Percentiles rank a stretch among this genome's conserved stretches.
phyloP scores from a whole-genome alignment of 2,329 filamentous ascomycete species.

The Keithomyces neogunnii region DNA sequence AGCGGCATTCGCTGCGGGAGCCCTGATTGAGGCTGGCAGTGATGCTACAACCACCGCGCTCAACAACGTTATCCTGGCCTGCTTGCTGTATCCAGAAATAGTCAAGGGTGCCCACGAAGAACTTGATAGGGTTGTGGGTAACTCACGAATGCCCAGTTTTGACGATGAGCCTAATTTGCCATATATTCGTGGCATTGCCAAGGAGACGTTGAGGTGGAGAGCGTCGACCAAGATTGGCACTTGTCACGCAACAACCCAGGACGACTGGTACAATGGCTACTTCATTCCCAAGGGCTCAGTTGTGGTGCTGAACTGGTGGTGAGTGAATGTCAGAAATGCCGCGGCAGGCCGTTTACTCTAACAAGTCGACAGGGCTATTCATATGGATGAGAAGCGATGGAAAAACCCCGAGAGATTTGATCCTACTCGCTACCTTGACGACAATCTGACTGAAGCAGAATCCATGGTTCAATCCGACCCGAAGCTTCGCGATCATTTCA shows the following conservation, averaged over 20 bases:
- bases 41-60: conserved; percentile 19
- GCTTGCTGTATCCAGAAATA: conserved; percentile 31
- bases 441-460: conserved; percentile 22
- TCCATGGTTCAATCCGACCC: conserved; percentile 18
- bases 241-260: conserved; percentile 27
- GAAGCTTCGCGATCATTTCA: conserved; percentile 41
- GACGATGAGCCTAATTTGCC: conserved; percentile 31
- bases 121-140: background rate
- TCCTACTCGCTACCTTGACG: conserved; percentile 13
- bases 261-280: conserved; percentile 29
- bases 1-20: conserved; percentile 8
- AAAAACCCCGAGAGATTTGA: conserved; percentile 6
- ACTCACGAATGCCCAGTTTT: conserved; percentile 28
- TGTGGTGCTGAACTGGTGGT: conserved; percentile 33
- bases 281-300: conserved; percentile 33
- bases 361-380: background rate
- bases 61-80: conserved; percentile 13
- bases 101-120: background rate
- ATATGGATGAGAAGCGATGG: conserved; percentile 2
- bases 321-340: background rate
- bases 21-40: conserved; percentile 13
- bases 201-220: conserved; percentile 39
- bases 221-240: conserved; percentile 28
- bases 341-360: background rate
- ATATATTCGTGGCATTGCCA: conserved; percentile 36